A percentile compares a stretch with the other conserved stretches of the same genome.
Conservation (phyloP, 2,329 filamentous ascomycete genomes). For the Aquanectria penicillioides region DNA sequence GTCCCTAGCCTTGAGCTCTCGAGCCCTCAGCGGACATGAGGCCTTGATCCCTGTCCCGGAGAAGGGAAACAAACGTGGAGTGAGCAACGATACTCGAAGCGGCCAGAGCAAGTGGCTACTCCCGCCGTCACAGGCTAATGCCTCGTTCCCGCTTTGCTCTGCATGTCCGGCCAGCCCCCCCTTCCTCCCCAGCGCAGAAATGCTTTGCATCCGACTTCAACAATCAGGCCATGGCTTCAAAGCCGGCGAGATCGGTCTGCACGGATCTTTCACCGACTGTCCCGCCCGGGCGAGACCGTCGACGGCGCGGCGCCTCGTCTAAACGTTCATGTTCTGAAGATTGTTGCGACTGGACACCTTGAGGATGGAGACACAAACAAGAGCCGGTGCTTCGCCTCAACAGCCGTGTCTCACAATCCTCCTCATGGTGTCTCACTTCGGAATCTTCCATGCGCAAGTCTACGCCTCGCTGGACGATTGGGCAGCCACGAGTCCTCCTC, state of each 20-base stretch:
- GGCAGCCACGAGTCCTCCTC: conserved; percentile 20
- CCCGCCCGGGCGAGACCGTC: conserved; percentile 27
- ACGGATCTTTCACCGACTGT: conserved; percentile 41
- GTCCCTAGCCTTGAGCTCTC: conserved; percentile 16
- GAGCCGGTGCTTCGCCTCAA: conserved; percentile 17
- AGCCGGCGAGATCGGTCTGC: conserved; percentile 22
- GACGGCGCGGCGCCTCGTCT: conserved; percentile 27
- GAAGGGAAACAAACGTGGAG: conserved; percentile 33
- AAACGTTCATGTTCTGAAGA: conserved; percentile 23
- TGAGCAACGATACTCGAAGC: conserved; percentile 12
- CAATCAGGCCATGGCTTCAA: conserved; percentile 29
- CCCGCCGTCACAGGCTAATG: conserved; percentile 38
- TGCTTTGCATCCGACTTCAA: conserved; percentile 35
- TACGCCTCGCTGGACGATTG: conserved; percentile 19
- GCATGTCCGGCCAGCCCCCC: conserved; percentile 37
- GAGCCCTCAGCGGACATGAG: background rate
- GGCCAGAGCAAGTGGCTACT: conserved; percentile 27
- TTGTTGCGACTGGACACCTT: conserved; percentile 22
- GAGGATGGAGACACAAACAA: conserved; percentile 28
- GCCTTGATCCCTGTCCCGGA: conserved; percentile 25
- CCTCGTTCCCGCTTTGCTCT: conserved; percentile 39
- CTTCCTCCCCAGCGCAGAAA: conserved; percentile 22
- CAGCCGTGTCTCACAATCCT: conserved; percentile 30
- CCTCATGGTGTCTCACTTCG: conserved; percentile 31
- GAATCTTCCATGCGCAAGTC: conserved; percentile 2